Evolutionary conservation across 192 early-diverging fungal species (phyloP).

Genomic region (Coemansia sp.): DNA sequence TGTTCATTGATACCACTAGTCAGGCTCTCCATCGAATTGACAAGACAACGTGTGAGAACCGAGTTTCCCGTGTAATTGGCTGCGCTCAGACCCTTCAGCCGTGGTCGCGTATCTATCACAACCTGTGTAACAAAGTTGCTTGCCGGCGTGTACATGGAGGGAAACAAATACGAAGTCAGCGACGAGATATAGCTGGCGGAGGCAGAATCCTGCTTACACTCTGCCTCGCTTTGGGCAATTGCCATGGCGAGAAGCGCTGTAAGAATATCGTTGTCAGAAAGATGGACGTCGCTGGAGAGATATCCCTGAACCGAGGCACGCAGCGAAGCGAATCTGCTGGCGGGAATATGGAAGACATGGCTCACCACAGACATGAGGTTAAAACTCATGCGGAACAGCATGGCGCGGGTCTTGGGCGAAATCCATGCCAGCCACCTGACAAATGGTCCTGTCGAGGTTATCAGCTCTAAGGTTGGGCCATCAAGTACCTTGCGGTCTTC

Average conservation of each 20-base stretch:
- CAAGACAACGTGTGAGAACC: neutral
- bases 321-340: neutral
- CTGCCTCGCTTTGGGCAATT: neutral
- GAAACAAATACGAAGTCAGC: neutral
- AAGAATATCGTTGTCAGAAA: too few species aligned
- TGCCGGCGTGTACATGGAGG: neutral
- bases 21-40: neutral
- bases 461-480: neutral
- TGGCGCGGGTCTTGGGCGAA: slow-evolving; percentile 16
- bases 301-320: too few species aligned
- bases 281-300: too few species aligned
- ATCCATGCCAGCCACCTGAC: slow-evolving; percentile 8
- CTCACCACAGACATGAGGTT: neutral
- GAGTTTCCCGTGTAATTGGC: neutral
- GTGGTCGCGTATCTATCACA: neutral
- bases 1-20: neutral
- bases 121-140: neutral
- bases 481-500: neutral
- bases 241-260: neutral
- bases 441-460: neutral
- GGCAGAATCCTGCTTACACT: neutral
- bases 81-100: neutral
- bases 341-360: slow-evolving; percentile 16
- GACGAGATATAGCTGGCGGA: neutral
- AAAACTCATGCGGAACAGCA: neutral